A percentile compares a stretch with the other conserved stretches of the same genome.
Conservation (phyloP, 2,329 filamentous ascomycete genomes). For the Lachnellula cervina region DNA sequence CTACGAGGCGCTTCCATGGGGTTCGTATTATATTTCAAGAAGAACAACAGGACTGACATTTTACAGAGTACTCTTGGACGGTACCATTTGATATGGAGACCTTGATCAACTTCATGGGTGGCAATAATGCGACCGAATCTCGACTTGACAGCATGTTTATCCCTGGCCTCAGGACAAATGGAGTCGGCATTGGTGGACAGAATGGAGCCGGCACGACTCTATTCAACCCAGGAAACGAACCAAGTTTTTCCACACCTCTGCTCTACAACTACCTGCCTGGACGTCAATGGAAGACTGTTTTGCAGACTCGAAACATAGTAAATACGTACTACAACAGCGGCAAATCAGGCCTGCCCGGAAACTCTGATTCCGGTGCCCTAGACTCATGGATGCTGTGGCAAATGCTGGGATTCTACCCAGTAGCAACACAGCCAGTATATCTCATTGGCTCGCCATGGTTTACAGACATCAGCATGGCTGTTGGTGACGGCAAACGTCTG, state of each 20-base stretch:
- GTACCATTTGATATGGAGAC: conserved; percentile 53
- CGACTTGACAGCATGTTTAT: conserved; percentile 42
- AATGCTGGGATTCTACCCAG: conserved; percentile 48
- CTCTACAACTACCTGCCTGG: conserved; percentile 47
- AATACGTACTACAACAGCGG: conserved; percentile 38
- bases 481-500: conserved; percentile 32
- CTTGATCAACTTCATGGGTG: conserved; percentile 48
- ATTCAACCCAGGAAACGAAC: conserved; percentile 52
- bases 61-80: conserved; percentile 41
- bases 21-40: conserved; percentile 1
- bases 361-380: conserved; percentile 17
- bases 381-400: conserved; percentile 33
- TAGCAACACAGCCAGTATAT: conserved; percentile 54
- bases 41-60: not conserved
- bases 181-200: conserved; percentile 1
- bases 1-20: conserved; percentile 48
- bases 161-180: conserved; percentile 33
- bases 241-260: conserved; percentile 47
- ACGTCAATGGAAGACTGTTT: conserved; percentile 34
- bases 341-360: conserved; percentile 39
- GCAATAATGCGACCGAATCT: conserved; percentile 44
- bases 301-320: conserved; percentile 33
- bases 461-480: conserved; percentile 32
- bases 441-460: conserved; percentile 48
- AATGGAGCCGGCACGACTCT: conserved; percentile 31